Conservation (phyloP, 129 eudicot species). For the Calendula officinalis region DNA sequence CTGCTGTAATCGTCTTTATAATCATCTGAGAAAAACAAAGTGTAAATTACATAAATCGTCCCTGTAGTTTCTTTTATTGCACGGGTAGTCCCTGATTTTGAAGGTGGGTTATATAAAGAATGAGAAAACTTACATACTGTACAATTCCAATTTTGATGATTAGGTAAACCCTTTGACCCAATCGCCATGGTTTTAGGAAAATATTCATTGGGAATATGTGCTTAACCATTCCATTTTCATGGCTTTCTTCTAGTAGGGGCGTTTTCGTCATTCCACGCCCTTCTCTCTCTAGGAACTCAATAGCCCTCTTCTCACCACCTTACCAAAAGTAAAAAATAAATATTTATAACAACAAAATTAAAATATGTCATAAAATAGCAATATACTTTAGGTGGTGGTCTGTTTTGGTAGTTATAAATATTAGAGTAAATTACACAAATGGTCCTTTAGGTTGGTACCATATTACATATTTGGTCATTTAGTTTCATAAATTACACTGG, state of each 20-base stretch:
- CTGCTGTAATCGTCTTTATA: constrained; percentile 85
- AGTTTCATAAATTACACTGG: too few relatives aligned
- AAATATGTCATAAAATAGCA: too few relatives aligned
- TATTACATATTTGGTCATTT: too few relatives aligned
- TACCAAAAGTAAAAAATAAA: background rate
- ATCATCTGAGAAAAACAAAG: constrained; percentile 59
- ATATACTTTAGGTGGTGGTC: too few relatives aligned
- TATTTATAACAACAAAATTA: background rate
- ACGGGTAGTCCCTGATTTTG: too few relatives aligned
- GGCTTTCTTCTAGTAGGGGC: constrained; percentile 67
- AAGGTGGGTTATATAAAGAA: too few relatives aligned
- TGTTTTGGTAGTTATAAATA: too few relatives aligned
- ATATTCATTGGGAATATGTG: constrained; percentile 80
- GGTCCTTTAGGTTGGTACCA: too few relatives aligned
- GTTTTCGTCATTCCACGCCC: constrained; percentile 68
- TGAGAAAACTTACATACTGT: constrained; percentile 70
- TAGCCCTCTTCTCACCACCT: constrained; percentile 94
- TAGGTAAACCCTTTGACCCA: constrained; percentile 74
- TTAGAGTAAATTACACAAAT: too few relatives aligned
- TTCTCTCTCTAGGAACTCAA: constrained; percentile 83
- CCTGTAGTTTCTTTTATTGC: too few relatives aligned
- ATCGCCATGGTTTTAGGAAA: constrained; percentile 73
- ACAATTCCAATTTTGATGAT: constrained; percentile 83
- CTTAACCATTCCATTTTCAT: constrained; percentile 69
- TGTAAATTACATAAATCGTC: too few relatives aligned